Conservation (phyloP, 805 yeast species). For the Saccharomycopsis sp. region DNA sequence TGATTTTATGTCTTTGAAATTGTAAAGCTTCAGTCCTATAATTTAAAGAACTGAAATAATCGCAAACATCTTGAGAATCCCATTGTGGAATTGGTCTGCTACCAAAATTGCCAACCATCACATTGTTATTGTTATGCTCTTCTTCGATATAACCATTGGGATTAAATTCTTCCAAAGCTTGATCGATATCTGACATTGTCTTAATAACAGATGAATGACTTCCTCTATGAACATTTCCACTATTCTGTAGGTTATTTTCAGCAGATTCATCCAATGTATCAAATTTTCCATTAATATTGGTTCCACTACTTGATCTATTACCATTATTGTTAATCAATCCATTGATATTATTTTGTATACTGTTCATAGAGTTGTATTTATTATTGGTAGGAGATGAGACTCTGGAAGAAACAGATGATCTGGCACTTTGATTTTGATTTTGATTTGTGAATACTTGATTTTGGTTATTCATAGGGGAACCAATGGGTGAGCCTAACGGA, state of each 20-base stretch:
- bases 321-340: slow-evolving; percentile 1
- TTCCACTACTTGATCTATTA: background rate
- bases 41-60: slow-evolving; percentile 62
- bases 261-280: slow-evolving; percentile 3
- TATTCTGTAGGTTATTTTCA: background rate
- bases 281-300: slow-evolving; percentile 2
- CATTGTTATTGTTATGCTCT: background rate
- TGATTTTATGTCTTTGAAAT: slow-evolving; percentile 79
- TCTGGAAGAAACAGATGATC: slow-evolving; percentile 2
- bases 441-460: too few relatives aligned
- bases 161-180: slow-evolving; percentile 46
- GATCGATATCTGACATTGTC: slow-evolving; percentile 64
- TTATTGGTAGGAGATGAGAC: slow-evolving; percentile 3
- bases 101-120: slow-evolving; percentile 13
- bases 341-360: background rate
- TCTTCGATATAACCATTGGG: background rate
- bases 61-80: slow-evolving; percentile 80
- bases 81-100: slow-evolving; percentile 31
- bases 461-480: too few relatives aligned
- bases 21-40: slow-evolving; percentile 66
- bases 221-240: slow-evolving; percentile 14
- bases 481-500: slow-evolving; percentile 10
- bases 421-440: background rate
- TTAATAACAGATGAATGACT: slow-evolving; percentile 34
- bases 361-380: background rate